Evolutionary conservation across 2,329 filamentous ascomycete species (phyloP).

Genomic region (Ceratocystis smalleyi): DNA sequence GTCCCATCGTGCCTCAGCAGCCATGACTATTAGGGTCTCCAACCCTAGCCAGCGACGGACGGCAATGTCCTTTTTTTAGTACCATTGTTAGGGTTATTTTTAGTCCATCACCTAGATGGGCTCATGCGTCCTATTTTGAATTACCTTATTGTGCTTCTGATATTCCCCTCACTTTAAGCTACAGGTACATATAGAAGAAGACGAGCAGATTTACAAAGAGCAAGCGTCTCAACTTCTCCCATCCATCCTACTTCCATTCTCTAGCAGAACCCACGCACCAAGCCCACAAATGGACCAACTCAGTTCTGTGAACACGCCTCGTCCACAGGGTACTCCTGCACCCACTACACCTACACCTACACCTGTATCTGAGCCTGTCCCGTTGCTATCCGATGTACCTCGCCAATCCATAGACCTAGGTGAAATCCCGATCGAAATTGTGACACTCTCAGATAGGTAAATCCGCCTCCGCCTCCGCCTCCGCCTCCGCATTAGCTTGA

Average conservation of each 20-base stretch:
- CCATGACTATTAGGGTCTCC: too few species aligned
- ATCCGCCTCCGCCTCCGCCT: not conserved
- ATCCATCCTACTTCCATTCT: not conserved
- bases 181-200: not conserved
- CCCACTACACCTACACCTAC: not conserved
- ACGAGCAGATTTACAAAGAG: not conserved
- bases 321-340: not conserved
- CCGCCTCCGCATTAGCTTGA: too few species aligned
- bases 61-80: not conserved
- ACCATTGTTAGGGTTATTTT: not conserved
- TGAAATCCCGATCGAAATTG: slow-evolving; percentile 83
- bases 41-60: too few species aligned
- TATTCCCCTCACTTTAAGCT: not conserved
- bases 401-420: slow-evolving; percentile 57
- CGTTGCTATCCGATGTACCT: slow-evolving; percentile 30
- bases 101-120: not conserved
- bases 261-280: not conserved
- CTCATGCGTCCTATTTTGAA: not conserved
- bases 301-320: not conserved
- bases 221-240: not conserved
- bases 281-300: not conserved
- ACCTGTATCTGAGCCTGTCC: not conserved
- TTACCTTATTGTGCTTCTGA: not conserved
- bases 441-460: slow-evolving; percentile 75
- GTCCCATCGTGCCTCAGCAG: too few species aligned